phyloP scores from a whole-genome alignment of 2,329 filamentous ascomycete genomes.

The Aspergillus flavus region DNA sequence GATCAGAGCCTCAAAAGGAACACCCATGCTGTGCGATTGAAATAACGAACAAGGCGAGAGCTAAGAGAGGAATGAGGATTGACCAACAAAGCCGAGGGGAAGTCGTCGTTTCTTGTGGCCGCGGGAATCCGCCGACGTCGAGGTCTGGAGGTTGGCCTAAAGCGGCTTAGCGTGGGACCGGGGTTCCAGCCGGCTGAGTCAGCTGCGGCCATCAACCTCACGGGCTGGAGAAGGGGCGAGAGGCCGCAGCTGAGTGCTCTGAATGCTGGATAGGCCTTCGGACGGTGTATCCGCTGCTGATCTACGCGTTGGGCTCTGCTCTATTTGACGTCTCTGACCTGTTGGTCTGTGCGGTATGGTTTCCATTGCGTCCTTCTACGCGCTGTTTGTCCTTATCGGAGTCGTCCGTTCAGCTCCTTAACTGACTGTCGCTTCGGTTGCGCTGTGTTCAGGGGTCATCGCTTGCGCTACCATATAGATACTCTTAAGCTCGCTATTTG shows the following conservation, averaged over 20 bases:
- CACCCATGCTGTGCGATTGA: conserved; percentile 54
- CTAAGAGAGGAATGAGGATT: conserved; percentile 11
- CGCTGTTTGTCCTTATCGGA: conserved; percentile 28
- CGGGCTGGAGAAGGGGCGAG: conserved; percentile 35
- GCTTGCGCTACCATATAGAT: background rate
- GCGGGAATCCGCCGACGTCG: conserved; percentile 23
- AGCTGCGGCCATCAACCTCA: conserved; percentile 41
- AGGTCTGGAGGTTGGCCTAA: conserved; percentile 33
- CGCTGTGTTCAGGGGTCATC: conserved; percentile 8
- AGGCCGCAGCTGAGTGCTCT: conserved; percentile 34
- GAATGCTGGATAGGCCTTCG: conserved; percentile 30
- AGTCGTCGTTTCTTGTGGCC: conserved; percentile 16
- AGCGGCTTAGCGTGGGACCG: conserved; percentile 31
- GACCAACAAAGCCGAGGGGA: conserved; percentile 1
- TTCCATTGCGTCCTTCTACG: conserved; percentile 23
- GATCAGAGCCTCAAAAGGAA: conserved; percentile 67
- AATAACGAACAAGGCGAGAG: conserved; percentile 20
- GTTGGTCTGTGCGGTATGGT: conserved; percentile 18
- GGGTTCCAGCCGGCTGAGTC: conserved; percentile 33
- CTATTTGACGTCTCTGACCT: conserved; percentile 12
- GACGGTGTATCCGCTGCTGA: conserved; percentile 22
- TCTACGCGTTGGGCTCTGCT: conserved; percentile 29
- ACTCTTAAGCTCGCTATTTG: background rate
- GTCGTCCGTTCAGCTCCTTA: conserved; percentile 21
- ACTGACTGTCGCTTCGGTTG: conserved; percentile 17